Evolutionary conservation across 371 early-diverging fungal species (phyloP), one percentile per base, ranked within the genome.

Genomic region (Rhizopus sp.): DNA sequence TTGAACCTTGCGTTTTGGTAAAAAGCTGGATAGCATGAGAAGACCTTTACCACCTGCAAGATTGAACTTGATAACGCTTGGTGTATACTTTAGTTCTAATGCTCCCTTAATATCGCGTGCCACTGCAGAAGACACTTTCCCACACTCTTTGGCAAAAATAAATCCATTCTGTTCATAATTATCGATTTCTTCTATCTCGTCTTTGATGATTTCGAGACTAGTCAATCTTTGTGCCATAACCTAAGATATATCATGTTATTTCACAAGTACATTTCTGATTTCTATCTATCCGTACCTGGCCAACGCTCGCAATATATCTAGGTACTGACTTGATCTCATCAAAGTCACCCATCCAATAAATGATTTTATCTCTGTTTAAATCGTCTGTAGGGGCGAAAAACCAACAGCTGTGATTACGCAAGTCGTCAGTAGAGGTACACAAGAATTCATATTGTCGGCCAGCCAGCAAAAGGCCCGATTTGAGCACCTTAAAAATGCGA

Each of bases 11-110:
- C 70, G 63, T 7, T 66, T 73, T 8, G 39, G 55, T 23, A 68
- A 17, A 30, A 39, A 60, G 42, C 57, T 65, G 15, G 63, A 67
- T 7, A 73, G 30, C 46, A 63, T 64, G 1, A 89, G 46, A 2
- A 88, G 83, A 4, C 92, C 94, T 70, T 89, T 93, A 13, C 79
- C 81, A 7, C 93, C 93, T 17, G 80, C 91, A 5, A 87, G 66
- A 15, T 92, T 83, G 13, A 93, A 80, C 62, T 92, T 91, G 50
- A 88, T 84, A 0, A 91, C 95, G 8, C 77, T 70, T 0, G 93
- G 92, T 1, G 75, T 57, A 60, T 69, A 55, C 53, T 62, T 70
- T 65, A 56, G 81, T 35, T 34, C 68, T 49, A 34, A 63, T 3
- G 47, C 23, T 49, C 15, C 69, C 57, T 46, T 35, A 7, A 68